Evolutionary conservation across 2,329 filamentous ascomycete genomes (phyloP).

Genomic region (Paraconiothyrium brasiliense): DNA sequence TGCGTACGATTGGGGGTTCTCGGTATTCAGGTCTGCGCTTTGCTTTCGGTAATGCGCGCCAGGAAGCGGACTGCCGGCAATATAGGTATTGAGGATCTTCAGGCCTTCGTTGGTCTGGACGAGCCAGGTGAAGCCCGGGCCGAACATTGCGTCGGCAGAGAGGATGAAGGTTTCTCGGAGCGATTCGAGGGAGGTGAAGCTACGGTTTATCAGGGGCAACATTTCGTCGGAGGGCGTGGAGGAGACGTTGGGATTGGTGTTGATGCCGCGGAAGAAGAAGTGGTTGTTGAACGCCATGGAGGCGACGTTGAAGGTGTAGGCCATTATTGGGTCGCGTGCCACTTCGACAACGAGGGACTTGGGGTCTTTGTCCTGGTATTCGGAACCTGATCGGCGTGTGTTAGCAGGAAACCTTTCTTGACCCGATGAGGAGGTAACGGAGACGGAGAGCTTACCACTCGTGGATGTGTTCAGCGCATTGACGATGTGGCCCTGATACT

Average conservation of each 20-base stretch:
- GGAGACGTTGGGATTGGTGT: constrained; percentile 35
- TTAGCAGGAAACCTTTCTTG: constrained; percentile 2
- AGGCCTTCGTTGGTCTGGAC: constrained; percentile 63
- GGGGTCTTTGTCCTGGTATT: constrained; percentile 68
- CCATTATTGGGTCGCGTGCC: constrained; percentile 79
- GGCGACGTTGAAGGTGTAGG: constrained; percentile 91
- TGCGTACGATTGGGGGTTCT: constrained; percentile 47
- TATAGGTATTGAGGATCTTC: constrained; percentile 86
- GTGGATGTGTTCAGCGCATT: constrained; percentile 79
- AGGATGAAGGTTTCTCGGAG: constrained; percentile 81
- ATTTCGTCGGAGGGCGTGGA: constrained; percentile 59
- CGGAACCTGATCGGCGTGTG: constrained; percentile 63
- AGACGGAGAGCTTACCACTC: constrained; percentile 66
- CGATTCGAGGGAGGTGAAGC: constrained; percentile 85
- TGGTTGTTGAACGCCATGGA: constrained; percentile 95
- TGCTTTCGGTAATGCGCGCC: constrained; percentile 82
- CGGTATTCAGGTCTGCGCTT: constrained; percentile 74
- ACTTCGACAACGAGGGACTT: constrained; percentile 77
- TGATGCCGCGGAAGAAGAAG: constrained; percentile 77
- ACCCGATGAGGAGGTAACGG: constrained; percentile 11
- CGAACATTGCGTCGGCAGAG: constrained; percentile 91
- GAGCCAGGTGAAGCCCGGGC: constrained; percentile 96
- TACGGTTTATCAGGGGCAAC: constrained; percentile 68
- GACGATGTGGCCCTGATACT: constrained; percentile 80
- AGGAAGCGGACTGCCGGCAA: constrained; percentile 87